Evolutionary conservation across 768 basidiomycete genomes (phyloP), one percentile per base, ranked within the genome.

Genomic region (Mycena rosella): DNA sequence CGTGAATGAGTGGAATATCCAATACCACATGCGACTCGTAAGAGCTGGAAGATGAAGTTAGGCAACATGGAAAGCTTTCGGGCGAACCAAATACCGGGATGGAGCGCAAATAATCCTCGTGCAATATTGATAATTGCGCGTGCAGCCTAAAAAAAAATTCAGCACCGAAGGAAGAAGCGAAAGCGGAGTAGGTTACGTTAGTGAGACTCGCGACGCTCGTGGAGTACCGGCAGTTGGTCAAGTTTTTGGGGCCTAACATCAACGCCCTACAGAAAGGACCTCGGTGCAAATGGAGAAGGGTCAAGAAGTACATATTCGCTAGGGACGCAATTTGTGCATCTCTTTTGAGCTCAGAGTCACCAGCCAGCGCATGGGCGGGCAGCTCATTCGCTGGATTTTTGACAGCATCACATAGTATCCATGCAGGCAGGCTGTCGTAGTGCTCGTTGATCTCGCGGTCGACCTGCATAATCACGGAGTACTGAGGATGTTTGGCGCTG

Each of bases 241-340:
- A 13, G 26, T 71, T 65, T 27, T 69, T 65, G 49, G 71, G 52
- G 14, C 60, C 71, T 42, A 72, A 17, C 68, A 72, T 71, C 49
- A 75, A 42, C 42, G 73, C 74, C 48, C 74, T 48, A 22, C 74
- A 75, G 32, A 75, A 75, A 11, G 74, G 74, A 17, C 73, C 69
- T 1, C 74, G 66, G 57, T 75, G 74, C 32, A 75, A 32, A 68
- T 73, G 73, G 32, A 75, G 42, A 11, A 73, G 55, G 6, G 69
- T 68, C 49, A 69, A 47, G 47, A 69, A 73, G 45, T 71, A 69
- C 73, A 72, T 73, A 24, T 72, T 73, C 36, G 73, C 62, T 8
- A 75, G 44, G 15, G 69, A 67, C 26, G 70, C 65, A 14, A 71
- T 67, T 56, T 74, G 74, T 32, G 67, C 65, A 51, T 70, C 29